Conservation (phyloP, 495 filamentous ascomycete species). For the Penicillium parvum region DNA sequence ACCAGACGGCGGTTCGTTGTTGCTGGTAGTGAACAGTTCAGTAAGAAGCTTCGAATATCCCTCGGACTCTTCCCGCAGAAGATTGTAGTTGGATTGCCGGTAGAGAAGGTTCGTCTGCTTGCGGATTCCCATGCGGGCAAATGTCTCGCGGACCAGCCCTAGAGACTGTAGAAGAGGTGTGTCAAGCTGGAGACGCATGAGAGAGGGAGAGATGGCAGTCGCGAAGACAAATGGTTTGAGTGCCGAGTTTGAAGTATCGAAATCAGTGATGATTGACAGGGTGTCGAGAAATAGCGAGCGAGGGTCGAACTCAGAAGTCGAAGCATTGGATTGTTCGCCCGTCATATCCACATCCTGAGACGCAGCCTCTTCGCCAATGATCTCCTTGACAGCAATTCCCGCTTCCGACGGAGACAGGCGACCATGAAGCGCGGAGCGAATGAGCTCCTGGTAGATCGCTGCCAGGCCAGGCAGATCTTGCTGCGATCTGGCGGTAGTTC, state of each 20-base stretch:
- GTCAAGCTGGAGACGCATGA: slow-evolving; percentile 84
- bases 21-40: slow-evolving; percentile 78
- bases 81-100: slow-evolving; percentile 92
- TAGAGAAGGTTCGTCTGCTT: slow-evolving; percentile 91
- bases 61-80: slow-evolving; percentile 92
- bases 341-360: slow-evolving; percentile 39
- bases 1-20: slow-evolving; percentile 54
- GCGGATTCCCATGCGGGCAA: slow-evolving; percentile 75
- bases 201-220: slow-evolving; percentile 61
- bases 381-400: slow-evolving; percentile 68
- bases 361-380: slow-evolving; percentile 55
- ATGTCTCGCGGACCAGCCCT: slow-evolving; percentile 77
- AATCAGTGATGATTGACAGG: slow-evolving; percentile 64
- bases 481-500: slow-evolving; percentile 52
- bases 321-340: slow-evolving; percentile 19
- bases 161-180: slow-evolving; percentile 65
- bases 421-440: slow-evolving; percentile 66
- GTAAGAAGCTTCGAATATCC: slow-evolving; percentile 88
- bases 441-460: slow-evolving; percentile 78
- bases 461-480: slow-evolving; percentile 63
- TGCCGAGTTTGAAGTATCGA: slow-evolving; percentile 50
- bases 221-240: slow-evolving; percentile 58
- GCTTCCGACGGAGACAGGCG: slow-evolving; percentile 61
- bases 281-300: slow-evolving; percentile 75
- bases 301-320: slow-evolving; percentile 48